These are phyloP conservation scores for Cicer yamashitae DNA, from an alignment of 306 rosid species.

Conservation along the genomic window DNA sequence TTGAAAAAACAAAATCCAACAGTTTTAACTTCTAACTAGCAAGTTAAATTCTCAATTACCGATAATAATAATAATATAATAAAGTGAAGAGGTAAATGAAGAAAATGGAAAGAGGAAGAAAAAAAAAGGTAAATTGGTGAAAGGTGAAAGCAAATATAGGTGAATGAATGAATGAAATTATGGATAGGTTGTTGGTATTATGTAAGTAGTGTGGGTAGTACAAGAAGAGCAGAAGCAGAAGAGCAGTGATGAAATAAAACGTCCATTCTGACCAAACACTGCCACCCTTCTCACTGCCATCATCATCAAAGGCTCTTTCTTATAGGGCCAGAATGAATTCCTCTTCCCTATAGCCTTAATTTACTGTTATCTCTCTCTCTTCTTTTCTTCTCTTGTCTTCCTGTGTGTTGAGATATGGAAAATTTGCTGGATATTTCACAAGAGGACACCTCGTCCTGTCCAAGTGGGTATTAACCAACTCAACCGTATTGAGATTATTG, in stretches of 20 bases:
- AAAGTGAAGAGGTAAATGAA: too few relatives aligned
- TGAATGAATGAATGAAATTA: slow-evolving; percentile 1
- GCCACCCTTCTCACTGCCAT: slow-evolving; percentile 63
- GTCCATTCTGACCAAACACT: slow-evolving; percentile 74
- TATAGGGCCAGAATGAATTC: slow-evolving; percentile 55
- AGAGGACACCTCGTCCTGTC: slow-evolving; percentile 44
- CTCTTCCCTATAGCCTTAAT: slow-evolving; percentile 58
- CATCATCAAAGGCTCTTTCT: slow-evolving; percentile 45
- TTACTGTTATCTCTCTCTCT: slow-evolving; percentile 36
- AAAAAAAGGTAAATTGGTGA: background rate
- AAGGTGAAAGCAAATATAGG: background rate
- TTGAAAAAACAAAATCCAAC: background rate
- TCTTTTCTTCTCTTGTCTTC: slow-evolving; percentile 1
- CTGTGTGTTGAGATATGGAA: slow-evolving; percentile 44
- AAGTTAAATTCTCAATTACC: background rate
- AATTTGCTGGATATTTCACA: slow-evolving; percentile 41
- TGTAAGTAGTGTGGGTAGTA: slow-evolving; percentile 42
- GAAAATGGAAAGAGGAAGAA: too few relatives aligned
- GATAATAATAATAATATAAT: background rate
- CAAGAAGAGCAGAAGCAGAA: slow-evolving; percentile 47
- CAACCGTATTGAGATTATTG: slow-evolving; percentile 13
- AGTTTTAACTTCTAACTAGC: background rate
- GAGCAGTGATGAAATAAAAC: slow-evolving; percentile 66
- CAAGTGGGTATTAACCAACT: slow-evolving; percentile 55
- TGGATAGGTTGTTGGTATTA: slow-evolving; percentile 22